Conservation (phyloP, 306 rosid species). For the Prunus mira region DNA sequence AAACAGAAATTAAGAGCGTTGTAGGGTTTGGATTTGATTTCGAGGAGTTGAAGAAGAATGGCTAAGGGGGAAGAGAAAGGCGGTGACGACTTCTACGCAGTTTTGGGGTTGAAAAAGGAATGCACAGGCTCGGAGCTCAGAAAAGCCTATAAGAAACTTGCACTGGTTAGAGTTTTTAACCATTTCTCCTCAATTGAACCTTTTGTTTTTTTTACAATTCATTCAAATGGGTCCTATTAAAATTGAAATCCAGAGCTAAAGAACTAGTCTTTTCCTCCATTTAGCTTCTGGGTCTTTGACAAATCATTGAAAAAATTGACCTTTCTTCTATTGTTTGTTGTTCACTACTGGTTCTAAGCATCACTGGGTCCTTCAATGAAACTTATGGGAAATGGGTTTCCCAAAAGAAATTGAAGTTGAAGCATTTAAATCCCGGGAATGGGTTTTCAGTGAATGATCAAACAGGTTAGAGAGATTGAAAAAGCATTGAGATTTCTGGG, state of each 20-base stretch:
- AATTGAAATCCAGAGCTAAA: neutral
- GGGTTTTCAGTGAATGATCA: conserved; percentile 10
- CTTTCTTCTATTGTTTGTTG: neutral
- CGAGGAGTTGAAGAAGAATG: conserved; percentile 40
- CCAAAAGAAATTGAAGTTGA: neutral
- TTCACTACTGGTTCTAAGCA: conserved; percentile 3
- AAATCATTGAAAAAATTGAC: neutral
- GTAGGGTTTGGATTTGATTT: neutral
- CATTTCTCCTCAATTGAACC: neutral
- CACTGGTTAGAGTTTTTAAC: conserved; percentile 58
- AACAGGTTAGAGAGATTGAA: conserved; percentile 14
- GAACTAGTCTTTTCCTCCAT: neutral
- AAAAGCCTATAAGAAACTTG: conserved; percentile 83
- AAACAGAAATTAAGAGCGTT: neutral
- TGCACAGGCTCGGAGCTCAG: conserved; percentile 71
- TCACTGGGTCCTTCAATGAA: neutral
- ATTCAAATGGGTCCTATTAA: conserved; percentile 16
- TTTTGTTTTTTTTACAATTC: neutral
- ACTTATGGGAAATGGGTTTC: conserved; percentile 5
- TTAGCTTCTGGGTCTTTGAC: conserved; percentile 8
- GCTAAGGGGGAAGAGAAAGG: conserved; percentile 53
- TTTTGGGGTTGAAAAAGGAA: conserved; percentile 79
- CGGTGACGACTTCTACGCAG: conserved; percentile 59
- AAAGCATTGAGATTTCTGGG: neutral
- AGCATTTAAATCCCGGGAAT: neutral